These are phyloP conservation scores for Pseudohalonectria lignicola DNA, from an alignment of 2,329 filamentous ascomycete genomes.

Conservation along the genomic window DNA sequence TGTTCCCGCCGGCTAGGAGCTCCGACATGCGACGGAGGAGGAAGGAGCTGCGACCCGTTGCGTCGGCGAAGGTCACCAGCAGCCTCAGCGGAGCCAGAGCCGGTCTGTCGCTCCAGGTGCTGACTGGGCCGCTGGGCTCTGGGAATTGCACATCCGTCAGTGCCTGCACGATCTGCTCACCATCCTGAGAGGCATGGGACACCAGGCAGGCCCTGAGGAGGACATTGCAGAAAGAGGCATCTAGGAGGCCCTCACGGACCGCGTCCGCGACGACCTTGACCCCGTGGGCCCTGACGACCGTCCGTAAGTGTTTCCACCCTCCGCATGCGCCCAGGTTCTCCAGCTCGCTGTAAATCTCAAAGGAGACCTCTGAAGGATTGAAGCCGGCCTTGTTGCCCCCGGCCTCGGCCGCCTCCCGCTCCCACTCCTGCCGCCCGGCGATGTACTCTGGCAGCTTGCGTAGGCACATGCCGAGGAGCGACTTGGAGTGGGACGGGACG, in stretches of 20 bases:
- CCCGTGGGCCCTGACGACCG: constrained; percentile 34
- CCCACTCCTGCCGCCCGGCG: constrained; percentile 28
- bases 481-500: constrained; percentile 14
- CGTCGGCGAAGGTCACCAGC: constrained; percentile 16
- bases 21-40: constrained; percentile 23
- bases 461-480: constrained; percentile 37
- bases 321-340: constrained; percentile 24
- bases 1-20: constrained; percentile 19
- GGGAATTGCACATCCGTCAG: constrained; percentile 23
- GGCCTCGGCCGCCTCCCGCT: constrained; percentile 23
- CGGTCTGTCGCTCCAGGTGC: constrained; percentile 14
- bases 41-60: constrained; percentile 18
- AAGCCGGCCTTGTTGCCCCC: constrained; percentile 22
- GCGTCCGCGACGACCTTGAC: constrained; percentile 29
- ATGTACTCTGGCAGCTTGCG: constrained; percentile 36
- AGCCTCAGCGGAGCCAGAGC: constrained; percentile 13
- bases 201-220: constrained; percentile 29
- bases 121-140: constrained; percentile 19
- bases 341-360: constrained; percentile 35
- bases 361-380: constrained; percentile 25
- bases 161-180: constrained; percentile 25
- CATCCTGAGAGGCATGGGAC: constrained; percentile 24
- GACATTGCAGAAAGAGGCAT: constrained; percentile 24
- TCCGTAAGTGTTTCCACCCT: constrained; percentile 34
- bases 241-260: constrained; percentile 28